These are phyloP conservation scores for Paecilomyces dactylethromorphus DNA, from an alignment of 2,329 filamentous ascomycete genomes.

Conservation along the genomic window DNA sequence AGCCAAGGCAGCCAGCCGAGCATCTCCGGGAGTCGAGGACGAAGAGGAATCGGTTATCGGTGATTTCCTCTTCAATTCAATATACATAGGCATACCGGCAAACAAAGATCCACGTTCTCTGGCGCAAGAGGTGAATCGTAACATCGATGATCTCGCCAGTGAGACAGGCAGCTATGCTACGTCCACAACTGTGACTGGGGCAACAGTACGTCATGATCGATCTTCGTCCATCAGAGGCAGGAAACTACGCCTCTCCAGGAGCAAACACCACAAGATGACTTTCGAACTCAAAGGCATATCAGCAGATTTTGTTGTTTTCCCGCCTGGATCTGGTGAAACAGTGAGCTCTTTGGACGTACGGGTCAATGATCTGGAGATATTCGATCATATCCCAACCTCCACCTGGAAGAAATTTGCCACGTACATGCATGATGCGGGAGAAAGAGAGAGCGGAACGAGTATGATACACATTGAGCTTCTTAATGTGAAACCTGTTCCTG, in stretches of 20 bases:
- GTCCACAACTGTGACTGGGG: conserved; percentile 50
- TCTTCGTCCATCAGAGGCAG: conserved; percentile 40
- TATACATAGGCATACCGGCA: conserved; percentile 88
- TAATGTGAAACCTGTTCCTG: conserved; percentile 77
- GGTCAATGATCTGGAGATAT: conserved; percentile 77
- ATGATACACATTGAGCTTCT: conserved; percentile 88
- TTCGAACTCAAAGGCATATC: conserved; percentile 85
- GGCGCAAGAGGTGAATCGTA: conserved; percentile 75
- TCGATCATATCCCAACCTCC: conserved; percentile 88
- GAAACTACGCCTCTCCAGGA: conserved; percentile 69
- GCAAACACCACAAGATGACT: conserved; percentile 88
- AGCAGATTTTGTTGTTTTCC: conserved; percentile 74
- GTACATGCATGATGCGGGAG: conserved; percentile 81
- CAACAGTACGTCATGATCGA: conserved; percentile 29
- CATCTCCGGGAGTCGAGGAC: conserved; percentile 48
- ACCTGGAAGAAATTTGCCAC: conserved; percentile 98
- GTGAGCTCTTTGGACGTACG: conserved; percentile 82
- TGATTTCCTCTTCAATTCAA: conserved; percentile 96
- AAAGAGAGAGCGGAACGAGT: conserved; percentile 74
- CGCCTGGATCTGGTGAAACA: conserved; percentile 69
- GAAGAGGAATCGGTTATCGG: conserved; percentile 84
- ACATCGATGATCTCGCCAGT: conserved; percentile 76
- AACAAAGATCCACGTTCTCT: conserved; percentile 81
- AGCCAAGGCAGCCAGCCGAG: conserved; percentile 50
- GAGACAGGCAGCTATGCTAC: conserved; percentile 87